These are phyloP conservation scores for Kwoniella bestiolae DNA, from an alignment of 768 basidiomycete species.

Conservation along the genomic window DNA sequence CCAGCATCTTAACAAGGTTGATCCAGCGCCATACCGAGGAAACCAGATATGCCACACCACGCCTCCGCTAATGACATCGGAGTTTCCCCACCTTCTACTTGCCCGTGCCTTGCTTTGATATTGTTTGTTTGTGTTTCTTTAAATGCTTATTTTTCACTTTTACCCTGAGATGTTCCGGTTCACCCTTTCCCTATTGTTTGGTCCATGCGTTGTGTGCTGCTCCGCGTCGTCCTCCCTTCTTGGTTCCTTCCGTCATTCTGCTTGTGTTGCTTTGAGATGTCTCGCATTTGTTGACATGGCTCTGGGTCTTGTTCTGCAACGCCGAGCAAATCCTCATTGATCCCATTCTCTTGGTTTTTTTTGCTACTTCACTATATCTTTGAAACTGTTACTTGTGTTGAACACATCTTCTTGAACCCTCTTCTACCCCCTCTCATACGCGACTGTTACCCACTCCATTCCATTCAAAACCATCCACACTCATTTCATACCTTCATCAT, in stretches of 20 bases:
- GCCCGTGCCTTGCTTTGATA: not conserved
- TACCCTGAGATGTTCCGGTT: not conserved
- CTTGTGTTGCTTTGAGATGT: not conserved
- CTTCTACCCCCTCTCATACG: not conserved
- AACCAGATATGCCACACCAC: not conserved
- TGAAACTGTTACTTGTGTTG: not conserved
- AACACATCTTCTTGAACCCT: not conserved
- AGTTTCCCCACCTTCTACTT: not conserved
- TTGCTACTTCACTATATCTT: too few species aligned
- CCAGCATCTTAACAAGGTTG: too few species aligned
- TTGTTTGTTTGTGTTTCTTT: not conserved
- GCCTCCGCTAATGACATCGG: too few species aligned
- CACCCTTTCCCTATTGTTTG: conserved; percentile 3
- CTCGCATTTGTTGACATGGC: not conserved
- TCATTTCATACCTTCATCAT: not conserved
- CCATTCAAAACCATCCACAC: not conserved
- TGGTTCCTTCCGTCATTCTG: too few species aligned
- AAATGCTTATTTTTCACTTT: not conserved
- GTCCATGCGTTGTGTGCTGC: not conserved
- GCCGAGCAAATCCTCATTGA: not conserved
- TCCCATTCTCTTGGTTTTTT: not conserved
- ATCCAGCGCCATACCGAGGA: not conserved
- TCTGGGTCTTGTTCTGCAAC: too few species aligned
- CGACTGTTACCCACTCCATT: not conserved
- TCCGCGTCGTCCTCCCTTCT: conserved; percentile 2